Conservation (phyloP, 495 filamentous ascomycete genomes). For the Pseudomonodictys pantanalensis region DNA sequence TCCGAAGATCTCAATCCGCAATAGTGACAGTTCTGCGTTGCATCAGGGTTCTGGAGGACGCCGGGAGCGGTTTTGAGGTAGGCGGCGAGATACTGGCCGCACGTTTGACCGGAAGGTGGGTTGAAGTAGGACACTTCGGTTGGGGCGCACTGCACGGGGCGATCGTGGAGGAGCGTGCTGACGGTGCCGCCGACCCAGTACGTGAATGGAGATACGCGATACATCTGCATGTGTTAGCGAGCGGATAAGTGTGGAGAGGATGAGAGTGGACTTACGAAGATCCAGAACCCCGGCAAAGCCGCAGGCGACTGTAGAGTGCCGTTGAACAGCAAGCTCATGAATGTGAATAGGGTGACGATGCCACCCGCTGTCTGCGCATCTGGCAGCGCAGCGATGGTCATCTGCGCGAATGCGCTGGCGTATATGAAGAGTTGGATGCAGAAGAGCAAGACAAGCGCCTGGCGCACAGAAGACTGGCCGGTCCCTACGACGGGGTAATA, state of each 20-base stretch:
- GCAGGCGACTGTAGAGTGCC: slow-evolving; percentile 16
- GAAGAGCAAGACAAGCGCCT: slow-evolving; percentile 66
- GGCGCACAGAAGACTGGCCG: slow-evolving; percentile 63
- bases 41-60: slow-evolving; percentile 48
- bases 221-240: slow-evolving; percentile 85
- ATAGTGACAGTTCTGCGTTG: slow-evolving; percentile 56
- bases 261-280: slow-evolving; percentile 55
- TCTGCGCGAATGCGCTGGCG: slow-evolving; percentile 55
- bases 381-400: slow-evolving; percentile 68
- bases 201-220: slow-evolving; percentile 72
- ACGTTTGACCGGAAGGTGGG: slow-evolving; percentile 55
- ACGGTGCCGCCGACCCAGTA: slow-evolving; percentile 68
- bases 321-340: slow-evolving; percentile 58
- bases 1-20: slow-evolving; percentile 63
- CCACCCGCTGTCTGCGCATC: slow-evolving; percentile 65
- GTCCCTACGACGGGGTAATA: slow-evolving; percentile 76
- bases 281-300: background rate
- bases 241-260: slow-evolving; percentile 57
- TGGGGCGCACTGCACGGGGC: slow-evolving; percentile 54
- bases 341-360: slow-evolving; percentile 66
- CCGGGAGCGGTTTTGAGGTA: slow-evolving; percentile 47
- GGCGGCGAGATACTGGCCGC: slow-evolving; percentile 53
- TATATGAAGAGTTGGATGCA: slow-evolving; percentile 52
- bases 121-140: slow-evolving; percentile 60
- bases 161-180: slow-evolving; percentile 58